A percentile compares a stretch with the other conserved stretches of the same genome.
These are phyloP conservation scores for Penicillium tannophilum DNA, from an alignment of 495 filamentous ascomycete species.

Conservation along the genomic window DNA sequence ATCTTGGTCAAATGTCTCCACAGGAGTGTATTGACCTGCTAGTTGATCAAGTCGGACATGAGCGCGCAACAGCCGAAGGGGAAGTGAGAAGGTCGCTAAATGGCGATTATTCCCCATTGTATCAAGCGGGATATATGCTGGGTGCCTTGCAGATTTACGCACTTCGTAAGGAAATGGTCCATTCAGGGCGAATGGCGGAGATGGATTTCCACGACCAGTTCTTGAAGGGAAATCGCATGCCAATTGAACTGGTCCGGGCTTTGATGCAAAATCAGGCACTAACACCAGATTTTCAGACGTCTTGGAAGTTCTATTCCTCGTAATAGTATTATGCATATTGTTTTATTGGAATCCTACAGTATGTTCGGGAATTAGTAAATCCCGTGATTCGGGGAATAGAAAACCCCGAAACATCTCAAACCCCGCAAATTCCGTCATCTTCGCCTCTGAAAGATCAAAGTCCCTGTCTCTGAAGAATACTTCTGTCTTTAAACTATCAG, in stretches of 20 bases:
- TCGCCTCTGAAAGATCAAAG: background rate
- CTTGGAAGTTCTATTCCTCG: conserved; percentile 22
- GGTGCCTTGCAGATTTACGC: conserved; percentile 51
- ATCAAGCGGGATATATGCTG: conserved; percentile 56
- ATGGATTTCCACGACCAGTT: conserved; percentile 53
- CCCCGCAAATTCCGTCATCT: background rate
- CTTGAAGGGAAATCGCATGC: conserved; percentile 49
- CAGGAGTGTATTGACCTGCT: conserved; percentile 52
- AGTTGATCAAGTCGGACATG: conserved; percentile 46
- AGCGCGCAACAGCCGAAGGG: conserved; percentile 56
- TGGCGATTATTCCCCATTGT: conserved; percentile 50
- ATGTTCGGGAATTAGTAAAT: background rate
- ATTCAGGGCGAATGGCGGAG: conserved; percentile 34
- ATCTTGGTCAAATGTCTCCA: conserved; percentile 47
- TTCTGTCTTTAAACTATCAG: background rate
- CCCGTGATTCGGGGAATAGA: conserved; percentile 2
- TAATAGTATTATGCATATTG: background rate
- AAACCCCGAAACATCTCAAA: conserved; percentile 1
- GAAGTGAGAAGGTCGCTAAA: conserved; percentile 52
- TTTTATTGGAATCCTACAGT: too few species aligned
- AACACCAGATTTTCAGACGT: conserved; percentile 9
- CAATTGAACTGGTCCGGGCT: conserved; percentile 53
- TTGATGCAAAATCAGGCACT: conserved; percentile 29
- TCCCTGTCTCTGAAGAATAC: background rate
- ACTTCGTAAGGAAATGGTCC: conserved; percentile 42